A percentile compares a stretch with the other conserved stretches of the same genome.
phyloP scores from a whole-genome alignment of 768 basidiomycete species.

The Termitomyces sp. region DNA sequence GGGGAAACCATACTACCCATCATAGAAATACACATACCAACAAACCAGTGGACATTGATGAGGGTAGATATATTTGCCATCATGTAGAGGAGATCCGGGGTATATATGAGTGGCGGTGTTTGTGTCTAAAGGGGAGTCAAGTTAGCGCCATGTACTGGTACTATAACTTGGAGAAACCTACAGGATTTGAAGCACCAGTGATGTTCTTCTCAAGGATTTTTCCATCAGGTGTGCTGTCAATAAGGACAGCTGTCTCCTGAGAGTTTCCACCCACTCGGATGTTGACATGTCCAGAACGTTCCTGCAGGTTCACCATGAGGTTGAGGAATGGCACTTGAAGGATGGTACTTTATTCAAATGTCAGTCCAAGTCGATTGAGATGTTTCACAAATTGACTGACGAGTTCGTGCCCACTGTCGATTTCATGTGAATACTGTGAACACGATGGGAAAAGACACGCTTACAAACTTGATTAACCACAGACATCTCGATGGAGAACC shows the following conservation, averaged over 20 bases:
- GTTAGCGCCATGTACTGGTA: no score
- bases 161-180: background rate
- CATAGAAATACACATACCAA: no score
- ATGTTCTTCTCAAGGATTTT: constrained; percentile 22
- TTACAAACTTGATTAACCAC: constrained; percentile 54
- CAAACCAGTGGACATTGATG: no score
- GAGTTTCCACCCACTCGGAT: constrained; percentile 81
- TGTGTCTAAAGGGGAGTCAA: no score
- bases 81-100: no score
- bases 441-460: constrained; percentile 15
- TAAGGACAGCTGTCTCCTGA: constrained; percentile 61
- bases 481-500: constrained; percentile 63
- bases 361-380: background rate
- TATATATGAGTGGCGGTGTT: no score
- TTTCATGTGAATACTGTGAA: constrained; percentile 5
- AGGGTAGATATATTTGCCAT: no score
- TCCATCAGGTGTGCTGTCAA: constrained; percentile 43
- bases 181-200: constrained; percentile 16
- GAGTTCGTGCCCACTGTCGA: constrained; percentile 7
- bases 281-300: constrained; percentile 57
- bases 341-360: constrained; percentile 28
- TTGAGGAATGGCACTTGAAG: constrained; percentile 70
- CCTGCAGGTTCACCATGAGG: constrained; percentile 67
- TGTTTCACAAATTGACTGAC: background rate
- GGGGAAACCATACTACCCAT: no score